Percentiles rank a stretch among this genome's conserved stretches.
Evolutionary conservation across 2,329 filamentous ascomycete species (phyloP).

Genomic region (Pezicula radicicola): DNA sequence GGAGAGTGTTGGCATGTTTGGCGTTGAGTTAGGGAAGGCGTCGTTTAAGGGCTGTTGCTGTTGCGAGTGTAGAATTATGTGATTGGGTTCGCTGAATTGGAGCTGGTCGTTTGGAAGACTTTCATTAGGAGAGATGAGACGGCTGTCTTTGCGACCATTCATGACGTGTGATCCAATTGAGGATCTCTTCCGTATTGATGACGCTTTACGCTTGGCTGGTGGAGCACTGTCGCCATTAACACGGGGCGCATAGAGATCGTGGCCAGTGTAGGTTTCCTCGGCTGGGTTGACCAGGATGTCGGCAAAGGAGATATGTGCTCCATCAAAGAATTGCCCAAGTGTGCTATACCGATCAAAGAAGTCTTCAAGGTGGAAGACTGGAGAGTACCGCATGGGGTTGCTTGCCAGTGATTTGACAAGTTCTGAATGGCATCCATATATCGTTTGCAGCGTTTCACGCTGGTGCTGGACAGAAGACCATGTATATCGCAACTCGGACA

Average conservation of each 20-base stretch:
- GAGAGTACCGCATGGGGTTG: constrained; percentile 69
- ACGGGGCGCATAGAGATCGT: constrained; percentile 45
- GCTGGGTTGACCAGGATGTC: constrained; percentile 63
- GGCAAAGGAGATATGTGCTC: constrained; percentile 68
- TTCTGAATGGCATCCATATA: constrained; percentile 76
- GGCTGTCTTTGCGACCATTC: constrained; percentile 25
- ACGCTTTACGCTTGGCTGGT: constrained; percentile 17
- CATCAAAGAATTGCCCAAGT: constrained; percentile 62
- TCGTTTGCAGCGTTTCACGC: constrained; percentile 71
- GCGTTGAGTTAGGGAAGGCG: constrained; percentile 4
- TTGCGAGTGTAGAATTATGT: background rate
- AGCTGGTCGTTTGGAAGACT: constrained; percentile 4
- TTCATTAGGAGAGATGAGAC: constrained; percentile 25
- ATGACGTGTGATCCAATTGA: constrained; percentile 24
- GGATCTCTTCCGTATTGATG: constrained; percentile 33
- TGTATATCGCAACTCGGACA: constrained; percentile 69
- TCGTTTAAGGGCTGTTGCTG: constrained; percentile 10
- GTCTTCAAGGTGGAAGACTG: constrained; percentile 81
- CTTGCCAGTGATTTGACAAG: constrained; percentile 70
- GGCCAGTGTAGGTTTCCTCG: constrained; percentile 50
- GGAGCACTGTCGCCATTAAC: constrained; percentile 24
- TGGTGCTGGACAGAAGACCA: constrained; percentile 82
- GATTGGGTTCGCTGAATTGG: constrained; percentile 2
- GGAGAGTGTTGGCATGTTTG: constrained; percentile 13
- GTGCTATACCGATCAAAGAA: constrained; percentile 79